Evolutionary conservation across 2,329 filamentous ascomycete species (phyloP).

Genomic region (Neocatenulostroma microsporum): DNA sequence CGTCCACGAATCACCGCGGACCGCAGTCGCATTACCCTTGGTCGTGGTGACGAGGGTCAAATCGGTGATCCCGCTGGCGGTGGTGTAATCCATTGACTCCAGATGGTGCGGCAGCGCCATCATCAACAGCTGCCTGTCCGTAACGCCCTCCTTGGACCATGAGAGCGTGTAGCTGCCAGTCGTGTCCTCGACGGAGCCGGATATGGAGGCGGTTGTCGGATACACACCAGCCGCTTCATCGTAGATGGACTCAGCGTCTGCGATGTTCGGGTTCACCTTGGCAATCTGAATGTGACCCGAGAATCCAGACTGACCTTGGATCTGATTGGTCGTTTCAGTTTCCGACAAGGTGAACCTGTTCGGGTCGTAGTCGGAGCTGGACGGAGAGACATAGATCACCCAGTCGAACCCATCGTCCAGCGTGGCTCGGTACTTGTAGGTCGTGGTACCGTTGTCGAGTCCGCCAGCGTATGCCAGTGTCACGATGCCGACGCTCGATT

Average conservation of each 20-base stretch:
- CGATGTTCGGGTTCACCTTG: slow-evolving; percentile 54
- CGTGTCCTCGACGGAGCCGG: slow-evolving; percentile 52
- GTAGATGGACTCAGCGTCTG: slow-evolving; percentile 55
- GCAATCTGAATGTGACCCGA: slow-evolving; percentile 74
- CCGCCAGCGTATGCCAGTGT: slow-evolving; percentile 49
- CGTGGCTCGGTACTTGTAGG: slow-evolving; percentile 67
- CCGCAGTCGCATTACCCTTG: slow-evolving; percentile 69
- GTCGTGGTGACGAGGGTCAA: slow-evolving; percentile 70
- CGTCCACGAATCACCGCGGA: slow-evolving; percentile 67
- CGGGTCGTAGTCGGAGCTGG: slow-evolving; percentile 47
- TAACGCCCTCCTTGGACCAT: slow-evolving; percentile 64
- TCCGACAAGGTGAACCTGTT: slow-evolving; percentile 58
- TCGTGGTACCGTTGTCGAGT: slow-evolving; percentile 51
- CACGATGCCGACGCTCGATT: slow-evolving; percentile 66
- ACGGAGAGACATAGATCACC: slow-evolving; percentile 67
- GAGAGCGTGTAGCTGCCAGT: slow-evolving; percentile 64
- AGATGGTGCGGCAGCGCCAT: slow-evolving; percentile 84
- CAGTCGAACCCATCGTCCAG: slow-evolving; percentile 65
- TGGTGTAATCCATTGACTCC: slow-evolving; percentile 59
- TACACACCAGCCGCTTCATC: slow-evolving; percentile 73
- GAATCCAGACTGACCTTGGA: slow-evolving; percentile 61
- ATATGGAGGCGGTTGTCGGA: slow-evolving; percentile 55
- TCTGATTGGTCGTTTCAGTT: slow-evolving; percentile 49
- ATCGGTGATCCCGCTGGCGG: slow-evolving; percentile 39
- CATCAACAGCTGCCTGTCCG: slow-evolving; percentile 60